Evolutionary conservation across 2,329 filamentous ascomycete genomes (phyloP).

Genomic region (Fusarium anguioides): DNA sequence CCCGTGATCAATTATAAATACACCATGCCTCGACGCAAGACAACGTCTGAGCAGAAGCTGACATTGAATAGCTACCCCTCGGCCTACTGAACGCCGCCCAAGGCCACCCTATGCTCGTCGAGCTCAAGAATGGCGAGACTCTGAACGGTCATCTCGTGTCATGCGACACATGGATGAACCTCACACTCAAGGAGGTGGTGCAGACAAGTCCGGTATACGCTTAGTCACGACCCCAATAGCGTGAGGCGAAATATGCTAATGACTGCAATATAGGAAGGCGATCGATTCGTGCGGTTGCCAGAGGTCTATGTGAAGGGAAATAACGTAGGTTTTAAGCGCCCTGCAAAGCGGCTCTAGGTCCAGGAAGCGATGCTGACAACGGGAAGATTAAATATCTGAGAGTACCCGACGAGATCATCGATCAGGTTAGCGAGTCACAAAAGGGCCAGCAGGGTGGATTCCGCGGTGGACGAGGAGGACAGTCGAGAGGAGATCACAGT

Average conservation of each 20-base stretch:
- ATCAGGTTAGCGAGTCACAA: constrained; percentile 92
- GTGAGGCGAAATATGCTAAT: constrained; percentile 23
- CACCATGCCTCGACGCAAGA: constrained; percentile 10
- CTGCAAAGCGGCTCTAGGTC: not conserved
- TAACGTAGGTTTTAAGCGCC: constrained; percentile 72
- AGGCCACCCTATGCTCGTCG: constrained; percentile 97
- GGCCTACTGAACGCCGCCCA: constrained; percentile 94
- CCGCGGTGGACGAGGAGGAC: constrained; percentile 72
- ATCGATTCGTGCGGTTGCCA: constrained; percentile 90
- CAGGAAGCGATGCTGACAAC: constrained; percentile 19
- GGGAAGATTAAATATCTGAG: constrained; percentile 95
- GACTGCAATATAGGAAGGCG: constrained; percentile 74
- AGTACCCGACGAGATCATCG: constrained; percentile 96
- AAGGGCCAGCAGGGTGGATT: constrained; percentile 73
- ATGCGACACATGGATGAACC: constrained; percentile 99
- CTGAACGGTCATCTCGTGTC: constrained; percentile 95
- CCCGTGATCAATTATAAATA: too few species aligned
- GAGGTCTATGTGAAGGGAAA: constrained; percentile 98
- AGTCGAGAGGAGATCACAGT: constrained; percentile 68
- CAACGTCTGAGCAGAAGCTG: constrained; percentile 36
- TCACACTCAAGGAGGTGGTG: constrained; percentile 95
- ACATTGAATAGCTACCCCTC: constrained; percentile 67
- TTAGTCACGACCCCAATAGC: not conserved
- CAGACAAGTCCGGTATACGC: constrained; percentile 83
- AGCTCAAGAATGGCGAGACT: constrained; percentile 97